Evolutionary conservation across 176 grass and related monocot genomes (phyloP), one percentile per base, ranked within the genome.

Genomic region (Leersia perrieri): DNA sequence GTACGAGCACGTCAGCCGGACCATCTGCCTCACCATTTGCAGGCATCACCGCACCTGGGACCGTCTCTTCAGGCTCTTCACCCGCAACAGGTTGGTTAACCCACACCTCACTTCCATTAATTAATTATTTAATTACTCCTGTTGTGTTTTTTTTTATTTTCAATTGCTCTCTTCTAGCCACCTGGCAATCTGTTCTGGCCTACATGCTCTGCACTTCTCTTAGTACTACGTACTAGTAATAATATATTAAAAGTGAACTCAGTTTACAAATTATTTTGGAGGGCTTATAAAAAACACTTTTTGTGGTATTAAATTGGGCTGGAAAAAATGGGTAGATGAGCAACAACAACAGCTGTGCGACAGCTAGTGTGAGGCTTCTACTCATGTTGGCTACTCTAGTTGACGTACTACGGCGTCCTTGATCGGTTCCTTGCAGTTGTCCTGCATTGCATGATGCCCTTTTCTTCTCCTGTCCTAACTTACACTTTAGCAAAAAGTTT

Each of bases 1-100:
- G 92, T 98, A 98, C 80, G 95, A 98, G 92, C 95, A 98, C 83
- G 92, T 98, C 31, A 98, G 95, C 85, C 79, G 95, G 49, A 98
- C 95, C 73, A 90, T 94, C 82, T 98, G 95, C 88, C 85, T 98
- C 45, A 92, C 88, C 80, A 98, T 94, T 70, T 98, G 92, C 81
- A 87, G 85, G 60, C 90, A 98, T 80, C 95, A 98, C 87, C 76
- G 95, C 7, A 53, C 83, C 12, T 94, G 95, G 95, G 83, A 94
- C 47, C 73, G 71, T 0, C 79, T 94, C 80, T 94, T 98, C 92
- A 92, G 87, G 62, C 36, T 94, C 76, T 10, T 89, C 69, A 98
- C 95, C 22, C 66, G 90, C 30, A 92, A 98, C 87, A 90, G 90
- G 94, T 97, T 38, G 22, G 9, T n/a, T n/a, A 1, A 36, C 49